Conservation (phyloP, 2,329 filamentous ascomycete genomes). For the Penicillium sp. region DNA sequence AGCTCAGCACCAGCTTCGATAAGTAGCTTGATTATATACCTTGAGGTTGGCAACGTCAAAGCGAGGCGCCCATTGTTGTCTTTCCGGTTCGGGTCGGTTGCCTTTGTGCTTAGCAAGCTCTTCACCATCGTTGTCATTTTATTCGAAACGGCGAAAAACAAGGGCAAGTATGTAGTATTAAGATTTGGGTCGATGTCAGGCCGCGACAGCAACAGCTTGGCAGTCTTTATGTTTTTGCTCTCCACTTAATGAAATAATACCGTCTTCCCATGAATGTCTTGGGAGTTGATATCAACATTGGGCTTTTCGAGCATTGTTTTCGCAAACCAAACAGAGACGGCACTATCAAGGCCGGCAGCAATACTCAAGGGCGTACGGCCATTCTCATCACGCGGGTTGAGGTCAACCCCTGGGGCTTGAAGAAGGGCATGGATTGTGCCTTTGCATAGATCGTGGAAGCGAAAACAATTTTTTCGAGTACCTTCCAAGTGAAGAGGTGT, state of each 20-base stretch:
- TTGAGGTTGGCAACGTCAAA: background rate
- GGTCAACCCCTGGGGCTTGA: background rate
- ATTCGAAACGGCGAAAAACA: background rate
- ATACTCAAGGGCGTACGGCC: background rate
- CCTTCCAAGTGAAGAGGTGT: background rate
- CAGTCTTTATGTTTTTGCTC: background rate
- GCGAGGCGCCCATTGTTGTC: background rate
- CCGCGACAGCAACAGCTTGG: background rate
- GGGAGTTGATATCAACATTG: background rate
- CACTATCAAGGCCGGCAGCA: background rate
- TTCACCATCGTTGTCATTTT: background rate
- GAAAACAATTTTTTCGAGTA: rapidly evolving
- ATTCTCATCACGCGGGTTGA: background rate
- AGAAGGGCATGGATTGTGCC: background rate
- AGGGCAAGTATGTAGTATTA: background rate
- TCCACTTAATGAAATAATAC: background rate
- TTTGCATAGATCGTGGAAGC: background rate
- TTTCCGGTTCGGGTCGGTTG: background rate
- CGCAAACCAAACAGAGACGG: background rate
- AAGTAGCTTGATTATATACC: background rate
- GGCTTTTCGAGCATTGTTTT: background rate
- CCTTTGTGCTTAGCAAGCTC: background rate
- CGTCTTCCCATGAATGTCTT: background rate
- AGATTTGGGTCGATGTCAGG: background rate
- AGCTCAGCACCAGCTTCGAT: background rate